Evolutionary conservation across 345 rosid genomes (phyloP).

Genomic region (Populus ilicifolia): DNA sequence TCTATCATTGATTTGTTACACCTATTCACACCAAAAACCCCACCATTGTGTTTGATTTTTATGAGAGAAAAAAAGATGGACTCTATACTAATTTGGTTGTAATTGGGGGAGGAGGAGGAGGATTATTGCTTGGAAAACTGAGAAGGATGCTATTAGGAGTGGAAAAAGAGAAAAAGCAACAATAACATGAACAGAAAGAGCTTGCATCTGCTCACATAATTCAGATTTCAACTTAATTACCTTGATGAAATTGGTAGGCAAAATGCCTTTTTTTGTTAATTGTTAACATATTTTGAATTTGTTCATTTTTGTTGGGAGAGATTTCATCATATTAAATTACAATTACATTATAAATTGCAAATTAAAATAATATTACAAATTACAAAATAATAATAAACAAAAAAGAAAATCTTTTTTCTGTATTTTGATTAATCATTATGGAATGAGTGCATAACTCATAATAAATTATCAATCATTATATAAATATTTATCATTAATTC

Average conservation of each 20-base stretch:
- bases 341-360: too few species aligned
- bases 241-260: conserved; percentile 47
- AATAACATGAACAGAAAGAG: conserved; percentile 36
- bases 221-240: conserved; percentile 48
- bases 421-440: too few species aligned
- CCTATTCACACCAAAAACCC: neutral
- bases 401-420: too few species aligned
- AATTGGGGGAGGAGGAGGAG: conserved; percentile 37
- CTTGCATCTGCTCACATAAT: conserved; percentile 38
- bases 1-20: conserved; percentile 8
- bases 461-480: fast-evolving
- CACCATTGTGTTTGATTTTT: neutral
- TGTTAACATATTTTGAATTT: too few species aligned
- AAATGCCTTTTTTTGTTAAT: neutral
- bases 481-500: too few species aligned
- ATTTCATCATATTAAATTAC: too few species aligned
- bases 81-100: neutral
- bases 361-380: too few species aligned
- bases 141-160: conserved; percentile 63
- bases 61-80: neutral
- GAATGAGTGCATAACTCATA: too few species aligned
- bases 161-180: conserved; percentile 55
- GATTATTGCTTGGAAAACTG: conserved; percentile 69
- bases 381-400: too few species aligned
- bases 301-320: too few species aligned